Evolutionary conservation across 305 asterid species (phyloP).

Genomic region (Fraxinus nigra): DNA sequence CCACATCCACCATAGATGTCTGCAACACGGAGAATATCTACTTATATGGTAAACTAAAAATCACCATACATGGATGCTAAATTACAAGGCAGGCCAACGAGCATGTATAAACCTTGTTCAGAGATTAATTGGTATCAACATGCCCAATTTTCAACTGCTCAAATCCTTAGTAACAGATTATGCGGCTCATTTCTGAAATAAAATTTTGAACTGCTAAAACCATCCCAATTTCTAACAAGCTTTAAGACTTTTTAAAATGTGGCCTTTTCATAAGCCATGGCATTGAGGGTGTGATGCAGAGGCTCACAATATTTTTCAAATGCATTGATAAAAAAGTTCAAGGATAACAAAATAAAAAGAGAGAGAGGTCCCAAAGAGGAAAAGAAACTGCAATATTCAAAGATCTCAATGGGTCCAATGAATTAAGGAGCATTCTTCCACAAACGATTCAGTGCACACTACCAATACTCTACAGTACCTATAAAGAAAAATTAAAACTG

Average conservation of each 20-base stretch:
- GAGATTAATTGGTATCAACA: neutral
- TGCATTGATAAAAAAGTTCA: neutral
- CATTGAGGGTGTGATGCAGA: neutral
- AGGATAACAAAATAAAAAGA: neutral
- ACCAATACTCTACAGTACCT: neutral
- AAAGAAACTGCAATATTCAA: conserved; percentile 6
- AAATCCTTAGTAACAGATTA: neutral
- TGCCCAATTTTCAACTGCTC: conserved; percentile 1
- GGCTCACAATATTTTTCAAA: neutral
- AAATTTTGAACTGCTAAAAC: neutral
- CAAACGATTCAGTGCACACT: neutral
- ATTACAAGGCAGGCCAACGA: conserved; percentile 18
- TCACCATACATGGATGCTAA: conserved; percentile 17
- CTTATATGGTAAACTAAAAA: conserved; percentile 14
- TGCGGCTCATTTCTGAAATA: neutral
- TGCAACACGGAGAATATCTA: conserved; percentile 35
- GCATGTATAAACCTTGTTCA: neutral
- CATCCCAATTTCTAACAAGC: conserved; percentile 5
- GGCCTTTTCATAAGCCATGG: neutral
- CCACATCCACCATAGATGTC: conserved; percentile 71
- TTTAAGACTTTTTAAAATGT: neutral
- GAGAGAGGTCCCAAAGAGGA: neutral
- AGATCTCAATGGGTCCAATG: neutral
- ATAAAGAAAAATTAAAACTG: neutral
- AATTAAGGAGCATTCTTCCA: neutral